Evolutionary conservation across 192 early-diverging fungal species (phyloP), one percentile per base, ranked within the genome.

Genomic region (Backusella parvicylindrica): DNA sequence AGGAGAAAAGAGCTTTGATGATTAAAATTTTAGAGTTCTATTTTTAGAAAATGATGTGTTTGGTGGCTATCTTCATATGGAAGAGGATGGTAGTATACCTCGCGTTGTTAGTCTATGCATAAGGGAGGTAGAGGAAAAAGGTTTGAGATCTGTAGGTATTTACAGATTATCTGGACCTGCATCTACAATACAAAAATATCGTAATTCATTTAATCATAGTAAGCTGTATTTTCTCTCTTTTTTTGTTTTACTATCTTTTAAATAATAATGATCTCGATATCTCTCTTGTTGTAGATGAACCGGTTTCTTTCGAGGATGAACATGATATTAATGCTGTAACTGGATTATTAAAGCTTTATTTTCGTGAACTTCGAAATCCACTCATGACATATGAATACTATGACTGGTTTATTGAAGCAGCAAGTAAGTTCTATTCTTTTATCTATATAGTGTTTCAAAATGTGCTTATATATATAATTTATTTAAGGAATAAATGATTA

Each of bases 311-410:
- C 31, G 71, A 23, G 23, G 79, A 89, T 71, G 86, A 90, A 32
- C 84, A 79, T n/a, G 92, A 94, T 75, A 86, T 94, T 37, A 90
- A 90, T 56, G 90, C 86, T 53, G 83, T 90, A 12, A 91, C 92
- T 0, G 87, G 89, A 6, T 70, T 94, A 28, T 77, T 94, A 2
- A 94, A 94, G 75, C 81, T 92, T 79, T 94, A 94, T 77, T 89
- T 94, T 65, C 86, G 92, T 47, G 91, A 92, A 60, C 74, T 94
- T 60, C 83, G 86, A 1, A 86, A 94, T 43, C 92, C 92, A 6
- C 73, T 94, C 35, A 84, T 94, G 77, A 89, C 90, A 33, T 89
- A 86, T 76, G 88, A 89, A 26, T 89, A 89, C 18, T 94, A 94
- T 75, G 86, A 87, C 6, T 79, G 83, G 76, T 92, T 91, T 77